A percentile compares a stretch with the other conserved stretches of the same genome.
These are phyloP conservation scores for Lasiodiplodia sp. DNA, from an alignment of 2,329 filamentous ascomycete genomes.

Conservation along the genomic window DNA sequence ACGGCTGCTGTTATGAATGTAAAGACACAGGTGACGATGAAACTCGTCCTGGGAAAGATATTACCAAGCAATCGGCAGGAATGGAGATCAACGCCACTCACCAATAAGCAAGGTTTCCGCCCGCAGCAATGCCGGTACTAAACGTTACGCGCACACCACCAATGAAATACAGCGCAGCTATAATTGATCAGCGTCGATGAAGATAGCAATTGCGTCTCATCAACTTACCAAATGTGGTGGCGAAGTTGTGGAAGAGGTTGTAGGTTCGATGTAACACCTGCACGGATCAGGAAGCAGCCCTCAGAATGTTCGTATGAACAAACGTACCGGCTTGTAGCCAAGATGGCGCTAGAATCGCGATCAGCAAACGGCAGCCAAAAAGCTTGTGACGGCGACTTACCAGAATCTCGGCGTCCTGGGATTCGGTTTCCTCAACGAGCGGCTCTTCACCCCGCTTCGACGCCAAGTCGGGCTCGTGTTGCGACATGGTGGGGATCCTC, in stretches of 20 bases:
- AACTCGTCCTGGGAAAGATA: slow-evolving; percentile 59
- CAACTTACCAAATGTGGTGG: slow-evolving; percentile 22
- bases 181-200: slow-evolving; percentile 22
- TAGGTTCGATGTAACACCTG: slow-evolving; percentile 28
- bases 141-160: slow-evolving; percentile 68
- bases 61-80: neutral
- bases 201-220: rapidly evolving
- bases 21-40: slow-evolving; percentile 66
- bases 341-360: neutral
- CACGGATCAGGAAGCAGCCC: neutral
- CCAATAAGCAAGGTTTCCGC: slow-evolving; percentile 68
- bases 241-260: slow-evolving; percentile 27
- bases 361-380: neutral
- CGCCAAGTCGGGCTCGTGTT: neutral
- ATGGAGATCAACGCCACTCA: slow-evolving; percentile 36
- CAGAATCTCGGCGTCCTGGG: slow-evolving; percentile 23
- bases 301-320: neutral
- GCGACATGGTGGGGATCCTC: slow-evolving; percentile 1
- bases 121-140: slow-evolving; percentile 68
- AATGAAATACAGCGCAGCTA: slow-evolving; percentile 68
- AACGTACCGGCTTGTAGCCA: slow-evolving; percentile 25
- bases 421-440: slow-evolving; percentile 7
- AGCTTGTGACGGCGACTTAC: neutral
- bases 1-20: slow-evolving; percentile 68
- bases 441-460: slow-evolving; percentile 12